Base-by-base conservation (phyloP, 441 rosid species). In the Manihot esculenta region DNA sequence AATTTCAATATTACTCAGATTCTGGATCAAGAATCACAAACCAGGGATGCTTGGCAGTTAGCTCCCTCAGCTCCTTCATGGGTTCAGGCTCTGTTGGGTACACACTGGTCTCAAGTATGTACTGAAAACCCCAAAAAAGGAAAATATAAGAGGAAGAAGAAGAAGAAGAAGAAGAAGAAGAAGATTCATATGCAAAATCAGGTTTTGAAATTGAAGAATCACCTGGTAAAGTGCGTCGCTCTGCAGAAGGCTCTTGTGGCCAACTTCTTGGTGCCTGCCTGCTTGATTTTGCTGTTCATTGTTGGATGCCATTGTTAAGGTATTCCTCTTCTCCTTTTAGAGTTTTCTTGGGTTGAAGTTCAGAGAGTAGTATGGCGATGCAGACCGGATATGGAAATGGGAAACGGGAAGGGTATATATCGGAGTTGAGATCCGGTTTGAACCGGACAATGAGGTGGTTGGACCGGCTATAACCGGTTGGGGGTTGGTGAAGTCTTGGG, bases 41-140 rank as follows among this genome's bases (percentile, higher is more conserved):
- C 98, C 99, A 88, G 7, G 97, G 98, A 68, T 94, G 97, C 64
- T 89, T 90, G 38, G 97, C 97, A 8, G 99, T 94, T 30, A 89
- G 61, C 50, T 94, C 98, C 35, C 99, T 87, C 20, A 94, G 91
- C 79, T 92, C 97, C 82, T 90, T 94, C 99, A 94, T 89, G 63
- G 93, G 21, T 79, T 89, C 98, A 41, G 96, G 90, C 85, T 94
- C 99, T 62, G 88, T 90, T 44, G 99, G 99, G 75, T 92, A 92
- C 69, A 94, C 99, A 74, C 99, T 94, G 0, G 98, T 94, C 83
- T 94, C 97, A n/a, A 94, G 77, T 27, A 94, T 94, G 80, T 94
- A 94, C 97, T 94, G 75, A 72, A 71, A 35, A 62, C 5, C 15
- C 1, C n/a, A 50, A n/a, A 50, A n/a, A n/a, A 50, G 18, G 1